Base-by-base conservation (phyloP, 148 eudicot species). In the Camellia lanceoleosa region DNA sequence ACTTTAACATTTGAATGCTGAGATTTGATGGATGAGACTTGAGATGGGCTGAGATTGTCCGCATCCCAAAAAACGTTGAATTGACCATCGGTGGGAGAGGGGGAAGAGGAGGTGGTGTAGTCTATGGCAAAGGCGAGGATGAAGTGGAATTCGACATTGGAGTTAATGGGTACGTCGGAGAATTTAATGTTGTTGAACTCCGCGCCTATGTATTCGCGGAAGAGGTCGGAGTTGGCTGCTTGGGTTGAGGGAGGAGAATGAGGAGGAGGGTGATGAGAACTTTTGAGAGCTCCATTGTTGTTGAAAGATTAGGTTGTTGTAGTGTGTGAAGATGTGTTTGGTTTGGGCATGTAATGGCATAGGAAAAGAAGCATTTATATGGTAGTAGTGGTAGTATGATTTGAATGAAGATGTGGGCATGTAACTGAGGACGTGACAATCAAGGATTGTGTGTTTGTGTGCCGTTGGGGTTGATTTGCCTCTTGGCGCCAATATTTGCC, bases 141-240 rank as follows among this genome's bases (percentile, higher is more conserved):
- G 85, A 86, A 90, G 51, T 90, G 84, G 65, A 88, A 88, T 78
- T 82, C 80, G n/a, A 82, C 89, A 18, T 83, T 82, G 10, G 89
- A 79, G 82, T 86, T 88, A n/a, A 90, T 85, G 67, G 90, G 92
- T 3, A 88, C 83, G 41, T 90, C 88, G 52, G 84, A 49, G 80
- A 90, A 90, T 49, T 77, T 88, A 46, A 90, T 85, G n/a, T 70
- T 72, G 5, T 49, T 83, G 85, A 86, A 88, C 54, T 84, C 85
- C 19, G 92, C 92, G 58, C 92, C 92, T 6, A 90, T 90, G 84
- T 90, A 90, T 71, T 90, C 92, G 66, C 90, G 74, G 23, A 88
- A 90, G 19, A 90, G 83, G 49, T 88, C 82, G 9, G 85, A 80
- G 84, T 85, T 90, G 68, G 84, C 62, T 7, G 85, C 83, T 80